phyloP scores from a whole-genome alignment of 768 basidiomycete genomes.

The Tylopilus subfusipes region DNA sequence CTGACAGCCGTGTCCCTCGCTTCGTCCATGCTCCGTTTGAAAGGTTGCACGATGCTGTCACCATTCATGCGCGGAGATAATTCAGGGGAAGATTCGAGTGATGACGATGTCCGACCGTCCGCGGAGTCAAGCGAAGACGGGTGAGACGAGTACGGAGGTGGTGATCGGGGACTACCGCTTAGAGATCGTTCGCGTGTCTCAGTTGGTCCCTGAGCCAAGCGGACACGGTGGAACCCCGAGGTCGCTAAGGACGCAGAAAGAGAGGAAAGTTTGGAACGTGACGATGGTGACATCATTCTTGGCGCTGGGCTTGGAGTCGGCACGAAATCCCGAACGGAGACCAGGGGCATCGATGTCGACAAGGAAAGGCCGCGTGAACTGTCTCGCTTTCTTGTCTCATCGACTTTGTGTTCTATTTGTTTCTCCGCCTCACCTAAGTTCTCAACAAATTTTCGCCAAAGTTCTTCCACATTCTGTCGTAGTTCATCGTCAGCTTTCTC shows the following conservation, averaged over 20 bases:
- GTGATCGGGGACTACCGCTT: conserved; percentile 24
- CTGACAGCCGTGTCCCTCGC: conserved; percentile 44
- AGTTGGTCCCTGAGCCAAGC: conserved; percentile 25
- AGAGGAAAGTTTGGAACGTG: conserved; percentile 48
- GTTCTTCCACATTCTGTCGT: conserved; percentile 51
- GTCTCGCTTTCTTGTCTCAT: conserved; percentile 21
- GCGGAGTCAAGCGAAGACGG: conserved; percentile 31
- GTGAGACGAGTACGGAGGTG: conserved; percentile 37
- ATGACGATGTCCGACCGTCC: conserved; percentile 21
- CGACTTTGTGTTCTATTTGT: conserved; percentile 27
- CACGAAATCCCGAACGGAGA: conserved; percentile 52
- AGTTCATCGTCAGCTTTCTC: conserved; percentile 53
- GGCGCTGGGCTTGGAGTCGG: conserved; percentile 41
- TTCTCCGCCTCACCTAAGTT: conserved; percentile 43
- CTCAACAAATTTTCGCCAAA: conserved; percentile 61
- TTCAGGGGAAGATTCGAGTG: conserved; percentile 12
- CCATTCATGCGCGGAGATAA: conserved; percentile 24
- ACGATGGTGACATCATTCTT: conserved; percentile 36
- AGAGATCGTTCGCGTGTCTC: conserved; percentile 14
- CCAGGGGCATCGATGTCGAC: conserved; percentile 29
- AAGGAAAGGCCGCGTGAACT: conserved; percentile 18
- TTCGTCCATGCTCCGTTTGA: conserved; percentile 48
- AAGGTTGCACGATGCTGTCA: conserved; percentile 32
- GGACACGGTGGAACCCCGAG: conserved; percentile 54
- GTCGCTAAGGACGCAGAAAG: conserved; percentile 69